Evolutionary conservation across 2,329 filamentous ascomycete genomes (phyloP), one percentile per base, ranked within the genome.

Genomic region (Xylariaceae sp.): DNA sequence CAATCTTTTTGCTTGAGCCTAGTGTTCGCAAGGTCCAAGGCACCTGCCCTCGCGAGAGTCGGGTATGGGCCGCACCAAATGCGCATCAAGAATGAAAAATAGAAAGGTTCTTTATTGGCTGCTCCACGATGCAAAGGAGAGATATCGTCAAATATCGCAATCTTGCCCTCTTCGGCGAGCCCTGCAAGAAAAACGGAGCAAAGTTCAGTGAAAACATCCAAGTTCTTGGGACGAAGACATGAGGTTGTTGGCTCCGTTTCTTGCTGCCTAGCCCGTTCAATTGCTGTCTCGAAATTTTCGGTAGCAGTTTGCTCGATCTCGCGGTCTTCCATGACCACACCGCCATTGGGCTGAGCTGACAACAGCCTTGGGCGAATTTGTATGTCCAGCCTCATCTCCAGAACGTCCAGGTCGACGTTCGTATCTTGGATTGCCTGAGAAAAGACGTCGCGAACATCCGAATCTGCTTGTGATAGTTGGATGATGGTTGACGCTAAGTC

Each of bases 41-140:
- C 89, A 9, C 84, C 80, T 49, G 81, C 78, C 56, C 89, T 83
- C 3, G 84, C 86, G 42, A 88, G 73, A 2, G 83, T 82, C 6
- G 89, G 86, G 63, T 86, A 86, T 1, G 83, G 77, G 0, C 88
- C 85, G 52, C 82, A 88, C 83, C 89, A 91, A 14, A 90, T 81
- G 48, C 86, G 81, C 51, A 87, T 77, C 59, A 93, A 86, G 68
- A 96, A 93, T 14, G 84, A 87, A 51, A 91, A 74, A 62, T 87
- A 91, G 18, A 88, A 82, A 38, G 84, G 80, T 34, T 83, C 78
- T 44, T 81, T 78, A 33, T 81, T 71, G 1, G 83, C 84, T 6
- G 73, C 67, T 22, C 77, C 69, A 33, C 76, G 78, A 47, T 77
- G 73, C 11, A 90, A 70, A 42, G 83, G 73, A 0, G 82, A 73